phyloP scores from a whole-genome alignment of 345 rosid species.

The Arabis alpina region DNA sequence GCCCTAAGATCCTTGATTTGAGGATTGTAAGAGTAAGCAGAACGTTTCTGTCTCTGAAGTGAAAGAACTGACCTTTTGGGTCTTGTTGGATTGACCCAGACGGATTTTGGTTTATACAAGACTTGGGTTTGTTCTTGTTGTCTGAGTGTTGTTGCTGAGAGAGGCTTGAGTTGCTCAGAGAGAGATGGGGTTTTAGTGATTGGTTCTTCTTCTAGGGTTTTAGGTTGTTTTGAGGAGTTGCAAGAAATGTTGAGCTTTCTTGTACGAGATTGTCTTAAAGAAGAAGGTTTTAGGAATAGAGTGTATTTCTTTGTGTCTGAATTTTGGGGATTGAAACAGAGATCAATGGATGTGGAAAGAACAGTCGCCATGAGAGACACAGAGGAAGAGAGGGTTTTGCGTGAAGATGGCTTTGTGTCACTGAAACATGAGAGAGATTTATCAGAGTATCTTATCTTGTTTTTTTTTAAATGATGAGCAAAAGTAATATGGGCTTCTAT shows the following conservation, averaged over 20 bases:
- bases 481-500: slow-evolving; percentile 25
- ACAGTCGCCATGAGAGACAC: slow-evolving; percentile 55
- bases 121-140: slow-evolving; percentile 48
- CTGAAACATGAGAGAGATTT: slow-evolving; percentile 32
- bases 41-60: slow-evolving; percentile 74
- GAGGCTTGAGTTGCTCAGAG: slow-evolving; percentile 85
- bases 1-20: slow-evolving; percentile 61
- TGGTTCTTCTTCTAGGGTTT: slow-evolving; percentile 46
- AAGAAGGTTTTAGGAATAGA: slow-evolving; percentile 46
- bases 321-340: slow-evolving; percentile 46
- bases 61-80: slow-evolving; percentile 89
- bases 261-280: slow-evolving; percentile 40
- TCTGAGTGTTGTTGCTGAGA: slow-evolving; percentile 67
- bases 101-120: slow-evolving; percentile 77
- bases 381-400: slow-evolving; percentile 23
- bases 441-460: slow-evolving; percentile 47
- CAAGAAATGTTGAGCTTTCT: slow-evolving; percentile 54
- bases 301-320: slow-evolving; percentile 49
- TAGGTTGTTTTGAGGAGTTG: slow-evolving; percentile 42
- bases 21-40: slow-evolving; percentile 67
- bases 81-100: slow-evolving; percentile 80
- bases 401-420: slow-evolving; percentile 22
- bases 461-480: slow-evolving; percentile 29
- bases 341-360: slow-evolving; percentile 64
- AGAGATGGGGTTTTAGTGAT: slow-evolving; percentile 58